A percentile compares a stretch with the other conserved stretches of the same genome.
These are phyloP conservation scores for Kandelia obovata DNA, from an alignment of 345 rosid genomes.

Conservation along the genomic window DNA sequence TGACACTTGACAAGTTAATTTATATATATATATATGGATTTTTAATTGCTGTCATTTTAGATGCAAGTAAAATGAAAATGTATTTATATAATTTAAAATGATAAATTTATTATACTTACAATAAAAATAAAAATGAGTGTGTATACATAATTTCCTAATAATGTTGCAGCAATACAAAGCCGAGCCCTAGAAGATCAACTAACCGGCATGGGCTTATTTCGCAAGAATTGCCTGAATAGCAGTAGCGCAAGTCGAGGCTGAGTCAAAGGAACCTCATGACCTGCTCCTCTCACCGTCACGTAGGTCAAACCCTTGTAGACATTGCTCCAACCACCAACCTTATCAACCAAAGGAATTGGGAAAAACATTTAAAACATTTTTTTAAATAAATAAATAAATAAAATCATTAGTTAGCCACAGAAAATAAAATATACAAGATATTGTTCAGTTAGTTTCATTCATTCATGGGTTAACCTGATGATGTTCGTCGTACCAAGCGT, in stretches of 20 bases:
- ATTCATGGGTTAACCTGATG: conserved; percentile 24
- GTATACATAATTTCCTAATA: no score
- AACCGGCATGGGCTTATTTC: conserved; percentile 30
- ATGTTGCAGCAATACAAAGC: no score
- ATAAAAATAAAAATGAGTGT: neutral
- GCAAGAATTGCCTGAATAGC: conserved; percentile 44
- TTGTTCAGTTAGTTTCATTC: neutral
- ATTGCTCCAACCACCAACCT: conserved; percentile 72
- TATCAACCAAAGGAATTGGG: neutral
- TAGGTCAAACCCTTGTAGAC: conserved; percentile 47
- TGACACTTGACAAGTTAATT: no score
- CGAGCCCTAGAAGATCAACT: no score
- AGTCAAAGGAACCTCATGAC: conserved; percentile 60
- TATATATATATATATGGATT: no score
- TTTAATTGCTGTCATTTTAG: no score
- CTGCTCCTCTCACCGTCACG: conserved; percentile 60
- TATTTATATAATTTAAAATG: no score
- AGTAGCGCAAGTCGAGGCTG: conserved; percentile 44
- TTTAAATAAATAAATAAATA: no score
- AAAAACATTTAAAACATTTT: neutral
- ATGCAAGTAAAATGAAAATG: no score
- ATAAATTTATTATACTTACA: neutral
- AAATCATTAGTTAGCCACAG: no score
- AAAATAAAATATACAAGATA: neutral
- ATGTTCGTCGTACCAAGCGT: conserved; percentile 47